A percentile compares a stretch with the other conserved stretches of the same genome.
Conservation (phyloP, 371 early-diverging fungal species). For the Massospora cicadina region DNA sequence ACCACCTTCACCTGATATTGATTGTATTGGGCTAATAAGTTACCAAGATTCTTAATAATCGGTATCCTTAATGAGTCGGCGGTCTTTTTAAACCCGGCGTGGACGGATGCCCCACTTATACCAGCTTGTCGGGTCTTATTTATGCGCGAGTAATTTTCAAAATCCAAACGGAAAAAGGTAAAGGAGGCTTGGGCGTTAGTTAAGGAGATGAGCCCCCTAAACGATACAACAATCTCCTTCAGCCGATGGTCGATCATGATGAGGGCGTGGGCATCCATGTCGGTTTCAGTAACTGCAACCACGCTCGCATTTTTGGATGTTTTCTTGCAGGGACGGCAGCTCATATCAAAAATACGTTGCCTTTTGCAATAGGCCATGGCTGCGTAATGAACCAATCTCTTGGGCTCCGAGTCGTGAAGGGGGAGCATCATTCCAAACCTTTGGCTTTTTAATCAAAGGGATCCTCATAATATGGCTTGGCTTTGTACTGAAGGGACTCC, state of each 20-base stretch:
- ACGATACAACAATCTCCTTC: not conserved
- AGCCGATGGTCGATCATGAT: not conserved
- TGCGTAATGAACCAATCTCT: not conserved
- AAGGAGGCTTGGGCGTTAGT: not conserved
- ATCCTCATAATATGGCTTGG: too few relatives aligned
- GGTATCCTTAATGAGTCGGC: not conserved
- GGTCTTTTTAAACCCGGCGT: not conserved
- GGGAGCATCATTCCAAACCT: too few relatives aligned
- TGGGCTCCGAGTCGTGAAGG: not conserved
- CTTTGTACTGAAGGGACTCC: too few relatives aligned
- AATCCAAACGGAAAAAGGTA: not conserved
- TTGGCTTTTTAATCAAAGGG: too few relatives aligned
- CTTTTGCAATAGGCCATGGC: not conserved
- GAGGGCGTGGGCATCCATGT: not conserved
- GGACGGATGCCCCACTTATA: not conserved
- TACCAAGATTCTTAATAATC: not conserved
- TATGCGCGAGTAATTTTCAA: not conserved
- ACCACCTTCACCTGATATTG: not conserved
- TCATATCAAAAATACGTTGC: not conserved
- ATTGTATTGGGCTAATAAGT: not conserved
- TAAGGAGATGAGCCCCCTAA: not conserved
- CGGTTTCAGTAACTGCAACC: not conserved
- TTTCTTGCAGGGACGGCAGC: not conserved
- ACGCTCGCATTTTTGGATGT: not conserved
- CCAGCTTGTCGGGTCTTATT: not conserved